A percentile compares a stretch with the other conserved stretches of the same genome.
phyloP scores from a whole-genome alignment of 2,329 filamentous ascomycete genomes.

The Colletotrichum somersetense region DNA sequence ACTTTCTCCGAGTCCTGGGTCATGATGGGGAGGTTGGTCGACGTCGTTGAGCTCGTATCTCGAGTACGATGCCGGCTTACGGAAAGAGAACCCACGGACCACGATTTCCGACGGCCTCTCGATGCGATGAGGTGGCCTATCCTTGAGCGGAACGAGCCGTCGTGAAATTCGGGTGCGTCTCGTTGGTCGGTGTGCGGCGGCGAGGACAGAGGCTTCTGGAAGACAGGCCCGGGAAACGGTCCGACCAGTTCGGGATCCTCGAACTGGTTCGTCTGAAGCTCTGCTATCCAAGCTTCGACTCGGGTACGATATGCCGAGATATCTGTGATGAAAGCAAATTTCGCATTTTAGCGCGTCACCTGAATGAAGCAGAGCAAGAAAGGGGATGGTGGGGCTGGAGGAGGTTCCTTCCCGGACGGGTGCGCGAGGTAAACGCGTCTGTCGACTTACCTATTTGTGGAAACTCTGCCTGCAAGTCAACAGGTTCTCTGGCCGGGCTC shows the following conservation, averaged over 20 bases:
- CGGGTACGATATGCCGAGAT: conserved; percentile 23
- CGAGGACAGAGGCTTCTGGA: conserved; percentile 4
- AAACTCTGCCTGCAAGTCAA: conserved; percentile 20
- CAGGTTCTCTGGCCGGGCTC: neutral
- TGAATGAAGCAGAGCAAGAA: neutral
- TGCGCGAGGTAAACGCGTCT: conserved; percentile 7
- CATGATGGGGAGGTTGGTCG: conserved; percentile 29
- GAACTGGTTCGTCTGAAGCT: conserved; percentile 24
- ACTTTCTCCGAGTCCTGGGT: conserved; percentile 12
- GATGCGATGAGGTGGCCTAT: conserved; percentile 1
- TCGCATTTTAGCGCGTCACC: conserved; percentile 14
- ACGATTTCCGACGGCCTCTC: neutral
- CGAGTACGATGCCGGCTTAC: neutral
- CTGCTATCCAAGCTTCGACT: conserved; percentile 35
- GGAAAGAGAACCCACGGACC: neutral
- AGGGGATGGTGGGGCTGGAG: neutral
- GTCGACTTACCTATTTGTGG: conserved; percentile 33
- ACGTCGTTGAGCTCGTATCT: conserved; percentile 16
- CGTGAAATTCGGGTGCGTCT: neutral
- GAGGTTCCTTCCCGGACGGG: neutral
- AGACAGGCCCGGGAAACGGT: conserved; percentile 29
- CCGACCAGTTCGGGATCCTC: conserved; percentile 39
- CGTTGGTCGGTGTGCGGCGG: neutral
- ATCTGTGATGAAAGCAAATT: conserved; percentile 4
- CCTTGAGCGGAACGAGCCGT: conserved; percentile 30